Conservation (phyloP, 495 filamentous ascomycete species). For the Chaetomium fimeti region DNA sequence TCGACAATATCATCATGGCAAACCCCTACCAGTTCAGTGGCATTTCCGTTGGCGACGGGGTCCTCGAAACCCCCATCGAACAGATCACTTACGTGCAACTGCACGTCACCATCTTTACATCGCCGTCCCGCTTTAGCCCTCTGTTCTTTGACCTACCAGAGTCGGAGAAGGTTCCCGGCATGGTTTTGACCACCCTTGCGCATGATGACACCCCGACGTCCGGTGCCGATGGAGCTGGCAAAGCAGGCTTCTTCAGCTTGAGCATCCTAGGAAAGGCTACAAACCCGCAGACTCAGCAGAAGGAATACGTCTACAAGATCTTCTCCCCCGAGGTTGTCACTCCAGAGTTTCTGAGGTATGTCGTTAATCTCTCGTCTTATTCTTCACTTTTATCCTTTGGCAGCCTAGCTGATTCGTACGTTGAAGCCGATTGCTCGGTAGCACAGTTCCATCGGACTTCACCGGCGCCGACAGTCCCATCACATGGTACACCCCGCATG, state of each 20-base stretch:
- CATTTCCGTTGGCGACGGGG: conserved; percentile 48
- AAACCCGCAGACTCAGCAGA: conserved; percentile 52
- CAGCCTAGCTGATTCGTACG: neutral
- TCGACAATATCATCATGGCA: conserved; percentile 79
- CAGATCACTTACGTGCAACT: conserved; percentile 77
- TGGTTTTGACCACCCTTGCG: conserved; percentile 82
- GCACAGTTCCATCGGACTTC: conserved; percentile 42
- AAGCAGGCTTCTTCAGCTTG: conserved; percentile 81
- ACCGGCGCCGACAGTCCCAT: conserved; percentile 49
- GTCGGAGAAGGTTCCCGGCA: conserved; percentile 57
- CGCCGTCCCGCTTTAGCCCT: conserved; percentile 64
- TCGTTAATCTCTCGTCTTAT: neutral
- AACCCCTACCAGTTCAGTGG: conserved; percentile 69
- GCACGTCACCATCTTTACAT: conserved; percentile 86
- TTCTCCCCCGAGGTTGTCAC: conserved; percentile 76
- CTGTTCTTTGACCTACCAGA: conserved; percentile 64
- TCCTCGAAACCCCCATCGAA: conserved; percentile 58
- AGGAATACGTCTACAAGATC: conserved; percentile 92
- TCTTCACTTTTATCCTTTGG: too few species aligned
- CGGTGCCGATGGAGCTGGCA: conserved; percentile 58
- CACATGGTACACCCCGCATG: conserved; percentile 69
- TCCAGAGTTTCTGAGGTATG: conserved; percentile 57
- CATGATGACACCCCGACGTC: conserved; percentile 49
- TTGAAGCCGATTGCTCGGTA: conserved; percentile 44
- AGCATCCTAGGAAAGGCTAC: conserved; percentile 66